Percentiles rank a stretch among this genome's conserved stretches.
These are phyloP conservation scores for Artemisia argyi DNA, from an alignment of 129 eudicot genomes.

Conservation along the genomic window DNA sequence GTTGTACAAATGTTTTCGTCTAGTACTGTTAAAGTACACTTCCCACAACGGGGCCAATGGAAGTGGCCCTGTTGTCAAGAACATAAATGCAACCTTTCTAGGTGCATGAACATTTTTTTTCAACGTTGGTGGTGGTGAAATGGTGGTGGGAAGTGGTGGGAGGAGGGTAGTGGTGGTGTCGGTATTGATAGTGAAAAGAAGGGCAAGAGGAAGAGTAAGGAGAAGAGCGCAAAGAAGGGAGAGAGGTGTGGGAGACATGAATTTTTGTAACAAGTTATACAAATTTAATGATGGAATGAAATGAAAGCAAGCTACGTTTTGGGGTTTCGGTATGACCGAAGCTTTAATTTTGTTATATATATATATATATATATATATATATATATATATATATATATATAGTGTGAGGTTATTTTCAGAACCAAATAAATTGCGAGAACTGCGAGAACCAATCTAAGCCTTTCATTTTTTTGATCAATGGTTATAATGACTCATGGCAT, in stretches of 20 bases:
- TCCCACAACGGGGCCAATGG: slow-evolving; percentile 80
- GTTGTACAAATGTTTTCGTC: slow-evolving; percentile 44
- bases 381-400: too few species aligned
- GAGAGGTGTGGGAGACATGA: slow-evolving; percentile 65
- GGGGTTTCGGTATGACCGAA: slow-evolving; percentile 24
- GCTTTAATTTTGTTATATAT: too few species aligned
- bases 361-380: too few species aligned
- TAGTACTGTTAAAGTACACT: slow-evolving; percentile 52
- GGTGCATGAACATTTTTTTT: slow-evolving; percentile 1
- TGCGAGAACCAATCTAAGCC: too few species aligned
- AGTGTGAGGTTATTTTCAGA: too few species aligned
- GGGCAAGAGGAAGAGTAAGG: slow-evolving; percentile 78
- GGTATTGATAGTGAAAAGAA: slow-evolving; percentile 69
- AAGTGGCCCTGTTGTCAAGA: slow-evolving; percentile 62
- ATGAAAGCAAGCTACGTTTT: slow-evolving; percentile 15
- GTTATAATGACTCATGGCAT: too few species aligned
- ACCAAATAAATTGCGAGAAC: too few species aligned
- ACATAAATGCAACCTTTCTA: slow-evolving; percentile 76
- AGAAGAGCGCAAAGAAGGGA: slow-evolving; percentile 85
- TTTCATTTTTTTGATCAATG: too few species aligned
- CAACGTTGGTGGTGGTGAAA: slow-evolving; percentile 18
- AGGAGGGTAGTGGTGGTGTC: slow-evolving; percentile 28
- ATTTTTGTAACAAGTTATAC: neutral
- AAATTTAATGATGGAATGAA: slow-evolving; percentile 1
- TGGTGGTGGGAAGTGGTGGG: slow-evolving; percentile 7